Evolutionary conservation across 2,329 filamentous ascomycete genomes (phyloP), one percentile per base, ranked within the genome.

Genomic region (Xylaria arbuscula): DNA sequence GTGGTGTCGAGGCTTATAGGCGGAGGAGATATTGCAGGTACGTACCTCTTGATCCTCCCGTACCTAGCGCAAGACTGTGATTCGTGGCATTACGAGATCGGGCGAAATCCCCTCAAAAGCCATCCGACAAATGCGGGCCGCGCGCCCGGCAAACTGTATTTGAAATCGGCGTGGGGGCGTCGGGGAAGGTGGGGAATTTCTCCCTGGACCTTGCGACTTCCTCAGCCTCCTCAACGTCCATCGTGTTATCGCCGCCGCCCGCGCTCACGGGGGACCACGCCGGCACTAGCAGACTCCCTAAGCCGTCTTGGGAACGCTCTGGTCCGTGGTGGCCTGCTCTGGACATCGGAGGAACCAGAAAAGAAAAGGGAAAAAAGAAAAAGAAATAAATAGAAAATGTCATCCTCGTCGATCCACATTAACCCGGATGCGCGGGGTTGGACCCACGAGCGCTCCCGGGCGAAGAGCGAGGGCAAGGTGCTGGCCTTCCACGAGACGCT

Each of bases 401-500:
- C 73, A 40, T 66, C 70, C 47, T 66, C 70, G 11, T 68, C 64
- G n/a, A 69, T 76, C 56, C 67, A 76, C 48, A 38, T 72, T 10
- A 74, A 73, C 63, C 63, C 73, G n/a, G 50, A 53, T n/a, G 73
- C 73, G 32, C 72, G 65, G 58, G 67, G 53, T 11, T 75, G 75
- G 75, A 62, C 64, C 32, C 54, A 72, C 63, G 63, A 64, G 34
- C 53, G 55, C 42, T 55, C 68, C 11, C 69, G 70, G 45, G 57
- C 60, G n/a, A 69, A 66, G 42, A 69, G 63, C 48, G 62, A 71
- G 48, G 60, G 40, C 22, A 67, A 66, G 1, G 64, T 76, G 34
- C 72, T 75, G 11, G 64, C 72, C 53, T 76, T 76, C 63, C 75
- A 76, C 62, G 62, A 72, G 68, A 73, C 73, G 1, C 54, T 76